Conservation (phyloP, 331 rosid species). For the Arachis monticola region DNA sequence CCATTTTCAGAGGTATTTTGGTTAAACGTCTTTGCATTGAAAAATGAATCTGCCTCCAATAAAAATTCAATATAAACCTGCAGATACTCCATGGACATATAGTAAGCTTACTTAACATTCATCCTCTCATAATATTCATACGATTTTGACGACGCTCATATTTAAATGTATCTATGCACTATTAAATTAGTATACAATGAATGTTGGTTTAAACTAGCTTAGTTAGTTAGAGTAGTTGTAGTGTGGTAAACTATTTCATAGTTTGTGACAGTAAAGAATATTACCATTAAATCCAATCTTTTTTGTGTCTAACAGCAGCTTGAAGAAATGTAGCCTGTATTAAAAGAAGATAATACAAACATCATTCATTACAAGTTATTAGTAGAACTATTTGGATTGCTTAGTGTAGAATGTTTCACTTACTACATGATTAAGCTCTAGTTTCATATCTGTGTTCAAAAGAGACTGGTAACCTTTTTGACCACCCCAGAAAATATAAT, state of each 20-base stretch:
- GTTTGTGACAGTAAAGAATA: background rate
- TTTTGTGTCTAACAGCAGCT: constrained; percentile 84
- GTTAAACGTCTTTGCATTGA: constrained; percentile 1
- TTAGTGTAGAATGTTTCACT: constrained; percentile 27
- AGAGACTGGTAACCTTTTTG: constrained; percentile 96
- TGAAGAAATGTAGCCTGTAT: constrained; percentile 85
- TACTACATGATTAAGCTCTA: constrained; percentile 92
- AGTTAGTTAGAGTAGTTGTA: no score
- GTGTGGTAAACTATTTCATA: no score
- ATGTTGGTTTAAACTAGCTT: no score
- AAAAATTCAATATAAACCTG: constrained; percentile 65
- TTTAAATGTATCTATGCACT: no score
- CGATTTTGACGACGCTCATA: constrained; percentile 12
- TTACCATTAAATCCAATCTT: constrained; percentile 94
- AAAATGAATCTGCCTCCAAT: constrained; percentile 3
- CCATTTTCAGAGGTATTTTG: background rate
- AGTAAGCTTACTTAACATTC: constrained; percentile 89
- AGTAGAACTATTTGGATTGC: constrained; percentile 2
- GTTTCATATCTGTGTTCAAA: constrained; percentile 95
- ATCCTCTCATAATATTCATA: constrained; percentile 60
- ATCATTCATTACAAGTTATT: constrained; percentile 19
- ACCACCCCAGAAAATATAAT: constrained; percentile 97
- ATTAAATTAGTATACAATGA: no score
- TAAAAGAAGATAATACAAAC: constrained; percentile 31
- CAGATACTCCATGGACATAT: constrained; percentile 96